phyloP scores from a whole-genome alignment of 345 rosid species.

The Eucalyptus dawsonii region DNA sequence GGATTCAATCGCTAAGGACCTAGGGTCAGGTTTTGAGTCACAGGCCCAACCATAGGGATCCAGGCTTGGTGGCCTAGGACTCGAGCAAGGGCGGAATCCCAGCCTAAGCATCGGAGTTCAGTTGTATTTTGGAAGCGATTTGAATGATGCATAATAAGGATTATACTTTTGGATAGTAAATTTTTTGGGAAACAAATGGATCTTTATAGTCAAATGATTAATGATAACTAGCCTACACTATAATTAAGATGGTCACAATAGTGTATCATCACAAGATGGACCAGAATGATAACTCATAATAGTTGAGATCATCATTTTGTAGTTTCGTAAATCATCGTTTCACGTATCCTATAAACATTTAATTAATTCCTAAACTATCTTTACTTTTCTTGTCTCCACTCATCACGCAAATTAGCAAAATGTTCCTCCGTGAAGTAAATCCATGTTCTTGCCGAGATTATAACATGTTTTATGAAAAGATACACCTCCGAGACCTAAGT shows the following conservation, averaged over 20 bases:
- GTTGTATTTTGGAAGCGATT: not conserved
- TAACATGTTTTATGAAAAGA: not conserved
- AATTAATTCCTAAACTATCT: not conserved
- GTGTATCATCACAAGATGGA: not conserved
- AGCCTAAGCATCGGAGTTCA: rapidly evolving
- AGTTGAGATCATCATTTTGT: not conserved
- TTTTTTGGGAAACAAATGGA: not conserved
- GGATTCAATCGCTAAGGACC: not conserved
- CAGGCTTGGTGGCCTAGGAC: rapidly evolving
- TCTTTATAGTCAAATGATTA: not conserved
- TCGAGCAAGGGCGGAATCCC: not conserved
- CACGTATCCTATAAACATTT: not conserved
- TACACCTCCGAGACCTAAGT: not conserved
- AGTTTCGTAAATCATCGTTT: not conserved
- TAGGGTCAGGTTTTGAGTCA: not conserved
- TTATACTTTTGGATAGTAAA: not conserved
- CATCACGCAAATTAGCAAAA: not conserved
- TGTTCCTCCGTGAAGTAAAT: not conserved
- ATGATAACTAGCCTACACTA: not conserved
- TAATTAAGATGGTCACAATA: not conserved
- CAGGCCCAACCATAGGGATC: not conserved
- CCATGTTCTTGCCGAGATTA: not conserved
- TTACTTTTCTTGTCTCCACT: not conserved
- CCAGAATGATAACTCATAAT: not conserved
- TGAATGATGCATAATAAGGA: not conserved